Evolutionary conservation across 805 yeast genomes (phyloP).

Genomic region (Ogataea paraovalis): DNA sequence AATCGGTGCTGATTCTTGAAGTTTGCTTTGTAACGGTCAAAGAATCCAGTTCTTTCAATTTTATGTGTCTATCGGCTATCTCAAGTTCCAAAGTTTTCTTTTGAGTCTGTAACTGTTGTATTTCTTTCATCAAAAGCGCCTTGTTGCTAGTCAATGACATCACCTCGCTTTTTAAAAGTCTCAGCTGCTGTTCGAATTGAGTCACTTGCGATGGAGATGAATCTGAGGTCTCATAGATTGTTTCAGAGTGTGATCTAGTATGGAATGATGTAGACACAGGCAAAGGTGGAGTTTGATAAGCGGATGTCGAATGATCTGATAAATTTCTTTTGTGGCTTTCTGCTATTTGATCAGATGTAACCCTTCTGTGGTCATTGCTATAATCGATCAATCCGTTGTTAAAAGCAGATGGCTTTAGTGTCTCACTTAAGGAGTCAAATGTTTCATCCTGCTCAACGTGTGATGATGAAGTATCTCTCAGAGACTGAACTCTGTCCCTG

Average conservation of each 20-base stretch:
- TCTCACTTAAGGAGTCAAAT: slow-evolving; percentile 2
- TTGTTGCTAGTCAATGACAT: slow-evolving; percentile 37
- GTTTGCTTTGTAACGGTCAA: slow-evolving; percentile 3
- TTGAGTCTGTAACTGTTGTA: slow-evolving; percentile 44
- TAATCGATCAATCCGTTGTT: background rate
- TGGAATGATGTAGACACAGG: slow-evolving; percentile 34
- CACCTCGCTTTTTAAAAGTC: slow-evolving; percentile 37
- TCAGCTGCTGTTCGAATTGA: slow-evolving; percentile 37
- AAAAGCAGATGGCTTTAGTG: background rate
- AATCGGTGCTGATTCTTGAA: slow-evolving; percentile 5
- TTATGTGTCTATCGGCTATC: slow-evolving; percentile 27
- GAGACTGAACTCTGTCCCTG: slow-evolving; percentile 12
- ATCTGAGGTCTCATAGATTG: slow-evolving; percentile 32
- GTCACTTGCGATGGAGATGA: slow-evolving; percentile 23
- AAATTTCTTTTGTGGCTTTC: slow-evolving; percentile 19
- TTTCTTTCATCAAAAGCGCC: slow-evolving; percentile 43
- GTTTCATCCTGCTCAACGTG: slow-evolving; percentile 8
- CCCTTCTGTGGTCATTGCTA: slow-evolving; percentile 12
- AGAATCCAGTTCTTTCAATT: slow-evolving; percentile 13
- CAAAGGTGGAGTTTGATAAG: slow-evolving; percentile 43
- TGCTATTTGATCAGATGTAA: background rate
- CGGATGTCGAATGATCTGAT: slow-evolving; percentile 31
- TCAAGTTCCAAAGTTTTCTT: slow-evolving; percentile 47
- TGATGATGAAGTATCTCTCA: slow-evolving; percentile 16
- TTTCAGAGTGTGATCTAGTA: slow-evolving; percentile 41